Evolutionary conservation across 164 flowering plant genomes (phyloP), one percentile per base, ranked within the genome.

Genomic region (Vitis rupestris): DNA sequence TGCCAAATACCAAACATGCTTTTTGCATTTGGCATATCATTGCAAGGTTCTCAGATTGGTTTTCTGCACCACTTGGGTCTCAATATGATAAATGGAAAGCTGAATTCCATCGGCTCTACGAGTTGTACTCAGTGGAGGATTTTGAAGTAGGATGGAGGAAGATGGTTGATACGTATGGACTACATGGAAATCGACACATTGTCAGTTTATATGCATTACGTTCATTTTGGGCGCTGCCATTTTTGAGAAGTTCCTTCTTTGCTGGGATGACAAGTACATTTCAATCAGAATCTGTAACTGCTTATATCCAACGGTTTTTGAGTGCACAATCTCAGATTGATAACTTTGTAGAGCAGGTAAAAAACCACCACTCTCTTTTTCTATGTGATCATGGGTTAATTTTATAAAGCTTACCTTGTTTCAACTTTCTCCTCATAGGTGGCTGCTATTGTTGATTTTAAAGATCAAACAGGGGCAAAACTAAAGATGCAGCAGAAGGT

Each of bases 1-100:
- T 92, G 88, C 90, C 97, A 17, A 69, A 61, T 47, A 85, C 91
- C 11, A 90, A 85, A 66, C 97, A 92, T 70, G 96, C 94, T 11
- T 85, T 92, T 70, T 90, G 90, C 82, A 85, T 92, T 50, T 87
- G 92, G 92, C 89, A 87, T 68, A 87, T 92, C 50, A 71, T 81
- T 64, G 74, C 93, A 10, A 88, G 83, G 76, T 89, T 89, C 81
- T 83, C 93, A 9, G 86, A 86, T 67, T 90, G 94, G 94, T 90
- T 92, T 80, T 83, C 88, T 74, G 72, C 73, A 53, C 74, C 82
- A 50, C 92, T 88, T 50, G 94, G 90, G 31, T 77, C 87, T 19
- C 85, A 75, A 59, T 92, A 90, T 70, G 92, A 87, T 78, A 82
- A 76, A 17, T 92, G 94, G 94, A 90, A 86, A 64, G 80, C 84